Conservation (phyloP, 805 yeast genomes). For the Helenozyma baotianmanensis region DNA sequence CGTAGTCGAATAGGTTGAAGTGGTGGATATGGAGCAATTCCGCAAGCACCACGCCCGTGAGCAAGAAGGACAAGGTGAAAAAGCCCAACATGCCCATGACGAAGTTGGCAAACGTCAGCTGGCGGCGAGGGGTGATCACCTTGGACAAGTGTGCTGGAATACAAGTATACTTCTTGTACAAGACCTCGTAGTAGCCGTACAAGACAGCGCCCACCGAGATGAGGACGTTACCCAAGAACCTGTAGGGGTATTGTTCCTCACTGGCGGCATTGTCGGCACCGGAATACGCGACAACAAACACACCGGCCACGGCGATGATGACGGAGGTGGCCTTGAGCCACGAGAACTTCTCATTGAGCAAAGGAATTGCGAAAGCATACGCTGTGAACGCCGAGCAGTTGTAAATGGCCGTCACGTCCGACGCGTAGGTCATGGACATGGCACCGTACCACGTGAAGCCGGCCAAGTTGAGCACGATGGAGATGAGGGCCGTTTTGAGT, state of each 20-base stretch:
- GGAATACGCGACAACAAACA: conserved; percentile 71
- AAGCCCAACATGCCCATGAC: conserved; percentile 66
- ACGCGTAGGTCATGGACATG: conserved; percentile 72
- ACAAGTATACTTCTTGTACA: conserved; percentile 71
- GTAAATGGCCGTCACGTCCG: conserved; percentile 86
- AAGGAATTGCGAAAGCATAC: conserved; percentile 73
- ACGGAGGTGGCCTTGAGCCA: conserved; percentile 66
- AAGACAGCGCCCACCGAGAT: conserved; percentile 71
- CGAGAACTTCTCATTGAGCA: conserved; percentile 62
- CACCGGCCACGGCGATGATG: conserved; percentile 67
- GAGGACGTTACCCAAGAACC: conserved; percentile 64
- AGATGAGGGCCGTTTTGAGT: conserved; percentile 39
- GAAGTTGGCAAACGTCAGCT: conserved; percentile 76
- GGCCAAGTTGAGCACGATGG: conserved; percentile 63
- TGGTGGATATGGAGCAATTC: conserved; percentile 54
- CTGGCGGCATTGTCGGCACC: conserved; percentile 26
- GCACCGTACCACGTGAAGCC: conserved; percentile 86
- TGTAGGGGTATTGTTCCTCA: conserved; percentile 45
- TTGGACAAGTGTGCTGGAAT: conserved; percentile 55
- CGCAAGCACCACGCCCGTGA: conserved; percentile 43
- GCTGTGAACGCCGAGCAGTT: conserved; percentile 90
- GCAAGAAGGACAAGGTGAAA: conserved; percentile 47
- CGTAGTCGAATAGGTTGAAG: conserved; percentile 50
- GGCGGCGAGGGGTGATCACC: conserved; percentile 51
- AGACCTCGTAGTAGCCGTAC: conserved; percentile 79